Evolutionary conservation across 108 stramenopile species (phyloP).

Genomic region (Cylindrotheca fusiformis): DNA sequence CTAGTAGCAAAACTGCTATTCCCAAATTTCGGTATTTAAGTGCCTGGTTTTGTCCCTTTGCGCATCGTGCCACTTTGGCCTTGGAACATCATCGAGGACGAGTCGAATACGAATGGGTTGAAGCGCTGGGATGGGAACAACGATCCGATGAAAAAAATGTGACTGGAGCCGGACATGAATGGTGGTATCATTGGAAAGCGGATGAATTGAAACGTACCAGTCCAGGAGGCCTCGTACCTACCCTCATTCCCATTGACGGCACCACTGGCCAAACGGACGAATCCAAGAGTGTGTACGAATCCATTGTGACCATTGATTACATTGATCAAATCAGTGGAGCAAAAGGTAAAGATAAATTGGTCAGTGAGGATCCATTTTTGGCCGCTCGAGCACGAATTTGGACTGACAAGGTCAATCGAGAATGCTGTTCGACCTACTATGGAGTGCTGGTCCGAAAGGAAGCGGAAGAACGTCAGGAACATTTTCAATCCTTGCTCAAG

Average conservation of each 20-base stretch:
- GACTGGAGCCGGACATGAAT: slow-evolving; percentile 74
- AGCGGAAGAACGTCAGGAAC: slow-evolving; percentile 54
- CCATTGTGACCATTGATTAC: slow-evolving; percentile 69
- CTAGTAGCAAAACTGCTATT: background rate
- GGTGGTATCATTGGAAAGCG: slow-evolving; percentile 90
- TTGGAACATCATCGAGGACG: slow-evolving; percentile 71
- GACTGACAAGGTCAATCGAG: slow-evolving; percentile 79
- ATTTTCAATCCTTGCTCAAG: slow-evolving; percentile 56
- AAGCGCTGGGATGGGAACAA: slow-evolving; percentile 84
- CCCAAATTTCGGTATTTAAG: slow-evolving; percentile 74
- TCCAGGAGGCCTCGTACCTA: slow-evolving; percentile 76
- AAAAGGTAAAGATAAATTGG: slow-evolving; percentile 48
- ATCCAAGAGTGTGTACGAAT: slow-evolving; percentile 62
- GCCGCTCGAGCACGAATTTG: slow-evolving; percentile 68
- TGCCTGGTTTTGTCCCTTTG: slow-evolving; percentile 89
- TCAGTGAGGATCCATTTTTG: slow-evolving; percentile 65
- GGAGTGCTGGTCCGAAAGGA: slow-evolving; percentile 72
- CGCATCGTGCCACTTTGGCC: slow-evolving; percentile 82
- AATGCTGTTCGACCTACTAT: slow-evolving; percentile 82
- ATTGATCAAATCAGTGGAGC: slow-evolving; percentile 65
- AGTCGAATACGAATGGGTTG: slow-evolving; percentile 83
- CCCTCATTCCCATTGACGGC: slow-evolving; percentile 57
- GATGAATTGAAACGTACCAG: slow-evolving; percentile 66
- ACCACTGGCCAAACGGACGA: slow-evolving; percentile 38
- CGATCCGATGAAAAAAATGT: slow-evolving; percentile 63